phyloP scores from a whole-genome alignment of 495 filamentous ascomycete genomes.

The Neurospora sublineolata region DNA sequence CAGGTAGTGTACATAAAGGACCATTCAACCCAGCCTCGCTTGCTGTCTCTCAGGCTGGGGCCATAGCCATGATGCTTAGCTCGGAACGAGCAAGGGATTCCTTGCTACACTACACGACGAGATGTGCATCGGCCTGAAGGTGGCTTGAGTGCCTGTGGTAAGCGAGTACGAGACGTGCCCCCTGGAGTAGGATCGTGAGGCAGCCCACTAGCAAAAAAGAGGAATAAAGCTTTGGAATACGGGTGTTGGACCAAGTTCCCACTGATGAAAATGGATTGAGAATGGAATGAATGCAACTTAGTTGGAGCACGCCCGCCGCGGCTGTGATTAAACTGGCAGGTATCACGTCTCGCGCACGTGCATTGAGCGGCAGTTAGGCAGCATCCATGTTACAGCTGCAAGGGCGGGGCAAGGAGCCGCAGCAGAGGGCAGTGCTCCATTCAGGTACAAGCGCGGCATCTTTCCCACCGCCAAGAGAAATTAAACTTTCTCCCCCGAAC shows the following conservation, averaged over 20 bases:
- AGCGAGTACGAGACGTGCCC: background rate
- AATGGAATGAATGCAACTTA: background rate
- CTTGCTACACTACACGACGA: background rate
- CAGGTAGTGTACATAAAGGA: background rate
- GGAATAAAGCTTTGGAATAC: background rate
- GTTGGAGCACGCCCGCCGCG: background rate
- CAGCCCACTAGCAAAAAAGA: background rate
- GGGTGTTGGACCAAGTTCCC: background rate
- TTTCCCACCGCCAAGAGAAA: background rate
- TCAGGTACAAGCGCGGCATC: background rate
- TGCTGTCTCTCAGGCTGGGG: background rate
- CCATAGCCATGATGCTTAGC: background rate
- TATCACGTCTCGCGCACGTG: background rate
- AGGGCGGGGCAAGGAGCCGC: background rate
- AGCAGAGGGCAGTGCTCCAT: background rate
- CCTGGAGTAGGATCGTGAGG: background rate
- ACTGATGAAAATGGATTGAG: background rate
- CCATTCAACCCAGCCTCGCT: background rate
- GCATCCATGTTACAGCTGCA: background rate
- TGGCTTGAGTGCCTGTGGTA: background rate
- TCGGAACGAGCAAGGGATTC: background rate
- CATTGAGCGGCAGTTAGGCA: background rate
- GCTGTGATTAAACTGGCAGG: background rate
- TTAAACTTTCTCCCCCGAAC: background rate
- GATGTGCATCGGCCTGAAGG: background rate